Evolutionary conservation across 2,329 filamentous ascomycete genomes (phyloP).

Genomic region (Fusarium keratoplasticum): DNA sequence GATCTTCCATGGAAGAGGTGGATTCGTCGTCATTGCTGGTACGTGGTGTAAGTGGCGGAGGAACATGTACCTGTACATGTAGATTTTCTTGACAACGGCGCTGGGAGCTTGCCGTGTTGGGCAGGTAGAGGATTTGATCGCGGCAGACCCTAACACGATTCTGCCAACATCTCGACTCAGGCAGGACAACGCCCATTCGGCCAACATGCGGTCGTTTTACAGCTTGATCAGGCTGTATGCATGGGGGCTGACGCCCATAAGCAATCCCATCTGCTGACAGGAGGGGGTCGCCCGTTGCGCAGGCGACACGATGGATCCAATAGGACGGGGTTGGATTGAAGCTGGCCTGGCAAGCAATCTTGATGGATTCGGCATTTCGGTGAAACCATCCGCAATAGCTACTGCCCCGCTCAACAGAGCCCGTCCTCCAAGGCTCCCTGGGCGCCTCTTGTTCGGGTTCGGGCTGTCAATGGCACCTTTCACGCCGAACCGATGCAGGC

Average conservation of each 20-base stretch:
- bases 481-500: constrained; percentile 2
- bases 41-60: constrained; percentile 29
- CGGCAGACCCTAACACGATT: constrained; percentile 18
- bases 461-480: constrained; percentile 9
- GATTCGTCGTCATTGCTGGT: constrained; percentile 35
- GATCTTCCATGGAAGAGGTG: constrained; percentile 9
- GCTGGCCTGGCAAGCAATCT: neutral
- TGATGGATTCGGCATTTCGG: constrained; percentile 25
- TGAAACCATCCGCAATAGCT: constrained; percentile 2
- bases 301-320: constrained; percentile 3
- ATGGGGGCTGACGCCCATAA: constrained; percentile 13
- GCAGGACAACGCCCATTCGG: neutral
- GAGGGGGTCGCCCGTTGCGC: constrained; percentile 21
- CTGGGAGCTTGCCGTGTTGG: constrained; percentile 33
- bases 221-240: neutral
- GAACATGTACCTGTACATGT: constrained; percentile 20
- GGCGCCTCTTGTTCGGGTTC: neutral
- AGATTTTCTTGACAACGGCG: neutral
- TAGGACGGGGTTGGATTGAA: neutral
- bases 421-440: neutral
- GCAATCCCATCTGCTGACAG: neutral
- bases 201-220: neutral
- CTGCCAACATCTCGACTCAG: neutral
- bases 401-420: constrained; percentile 7
- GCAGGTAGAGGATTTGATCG: constrained; percentile 27